Conservation (phyloP, 352 stramenopile genomes). For the Blastocystis sp. region DNA sequence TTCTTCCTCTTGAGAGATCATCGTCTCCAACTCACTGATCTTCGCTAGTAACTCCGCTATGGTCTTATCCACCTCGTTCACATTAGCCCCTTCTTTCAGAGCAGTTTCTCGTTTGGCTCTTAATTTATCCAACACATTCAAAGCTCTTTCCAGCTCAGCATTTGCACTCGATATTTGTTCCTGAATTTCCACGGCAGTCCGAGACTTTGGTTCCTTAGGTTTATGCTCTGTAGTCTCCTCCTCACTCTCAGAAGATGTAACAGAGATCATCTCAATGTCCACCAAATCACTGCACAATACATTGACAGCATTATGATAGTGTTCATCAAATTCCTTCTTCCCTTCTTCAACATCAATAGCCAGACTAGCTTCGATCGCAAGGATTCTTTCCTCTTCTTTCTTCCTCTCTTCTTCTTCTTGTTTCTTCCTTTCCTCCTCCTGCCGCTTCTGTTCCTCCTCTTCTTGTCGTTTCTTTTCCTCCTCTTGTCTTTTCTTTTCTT, state of each 20-base stretch:
- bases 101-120: neutral
- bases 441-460: neutral
- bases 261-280: neutral
- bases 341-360: neutral
- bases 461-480: neutral
- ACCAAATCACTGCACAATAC: slow-evolving; percentile 17
- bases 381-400: neutral
- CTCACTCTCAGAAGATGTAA: neutral
- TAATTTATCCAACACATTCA: neutral
- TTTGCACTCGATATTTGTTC: neutral
- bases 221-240: neutral
- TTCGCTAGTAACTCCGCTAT: slow-evolving; percentile 36
- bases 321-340: neutral
- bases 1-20: slow-evolving; percentile 15
- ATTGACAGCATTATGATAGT: neutral
- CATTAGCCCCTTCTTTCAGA: neutral
- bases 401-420: neutral
- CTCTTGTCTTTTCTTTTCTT: neutral
- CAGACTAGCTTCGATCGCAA: neutral
- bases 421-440: neutral
- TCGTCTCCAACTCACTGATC: neutral
- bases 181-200: neutral
- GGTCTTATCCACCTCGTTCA: neutral
- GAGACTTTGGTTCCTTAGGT: neutral
- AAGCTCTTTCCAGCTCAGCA: neutral